Evolutionary conservation across 768 basidiomycete species (phyloP).

Genomic region (Amanita inopinata): DNA sequence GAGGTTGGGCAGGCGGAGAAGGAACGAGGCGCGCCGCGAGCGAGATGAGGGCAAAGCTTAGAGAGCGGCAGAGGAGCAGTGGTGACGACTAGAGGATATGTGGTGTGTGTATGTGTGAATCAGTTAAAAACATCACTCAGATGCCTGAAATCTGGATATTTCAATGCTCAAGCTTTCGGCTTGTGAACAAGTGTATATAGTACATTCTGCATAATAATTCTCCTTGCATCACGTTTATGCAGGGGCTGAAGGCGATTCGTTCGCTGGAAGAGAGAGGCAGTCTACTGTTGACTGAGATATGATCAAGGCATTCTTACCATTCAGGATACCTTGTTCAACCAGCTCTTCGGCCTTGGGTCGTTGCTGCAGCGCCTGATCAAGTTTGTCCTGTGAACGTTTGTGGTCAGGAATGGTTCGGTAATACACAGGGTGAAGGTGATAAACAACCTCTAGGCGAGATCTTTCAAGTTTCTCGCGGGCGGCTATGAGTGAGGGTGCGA

Average conservation of each 20-base stretch:
- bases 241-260: not conserved
- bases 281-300: not conserved
- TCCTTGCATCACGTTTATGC: not conserved
- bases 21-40: constrained; percentile 57
- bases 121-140: not conserved
- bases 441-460: constrained; percentile 51
- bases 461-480: constrained; percentile 48
- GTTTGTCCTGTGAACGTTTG: constrained; percentile 37
- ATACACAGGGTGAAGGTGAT: not conserved
- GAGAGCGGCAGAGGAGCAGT: constrained; percentile 26
- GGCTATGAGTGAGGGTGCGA: constrained; percentile 52
- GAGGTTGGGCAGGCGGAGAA: constrained; percentile 77
- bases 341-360: constrained; percentile 55
- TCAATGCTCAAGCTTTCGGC: no score
- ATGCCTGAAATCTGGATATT: no score
- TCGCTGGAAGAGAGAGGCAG: not conserved
- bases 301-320: constrained; percentile 13
- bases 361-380: constrained; percentile 48
- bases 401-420: not conserved
- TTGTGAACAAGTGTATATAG: not conserved
- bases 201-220: not conserved
- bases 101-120: not conserved
- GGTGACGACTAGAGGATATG: constrained; percentile 11
- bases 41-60: constrained; percentile 37
- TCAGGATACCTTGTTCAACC: constrained; percentile 55